Percentiles rank a stretch among this genome's conserved stretches.
These are phyloP conservation scores for Neoscytalidium dimidiatum DNA, from an alignment of 2,329 filamentous ascomycete genomes.

Conservation along the genomic window DNA sequence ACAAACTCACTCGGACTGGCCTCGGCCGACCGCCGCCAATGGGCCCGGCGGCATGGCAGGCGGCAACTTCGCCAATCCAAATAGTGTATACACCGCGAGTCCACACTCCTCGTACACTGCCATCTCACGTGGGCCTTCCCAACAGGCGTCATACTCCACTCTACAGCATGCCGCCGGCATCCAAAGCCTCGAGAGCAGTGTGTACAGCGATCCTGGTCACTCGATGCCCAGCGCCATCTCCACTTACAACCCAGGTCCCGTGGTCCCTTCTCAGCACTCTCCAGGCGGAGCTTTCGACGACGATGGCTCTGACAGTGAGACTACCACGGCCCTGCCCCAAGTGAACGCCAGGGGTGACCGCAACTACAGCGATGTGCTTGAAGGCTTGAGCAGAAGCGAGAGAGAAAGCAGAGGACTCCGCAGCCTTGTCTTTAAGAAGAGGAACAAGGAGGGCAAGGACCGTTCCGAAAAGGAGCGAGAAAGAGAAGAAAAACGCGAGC, in stretches of 20 bases:
- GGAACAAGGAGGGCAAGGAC: conserved; percentile 27
- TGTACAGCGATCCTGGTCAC: conserved; percentile 2
- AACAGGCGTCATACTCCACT: background rate
- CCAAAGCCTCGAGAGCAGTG: conserved; percentile 10
- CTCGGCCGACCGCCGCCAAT: background rate
- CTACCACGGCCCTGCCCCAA: conserved; percentile 38
- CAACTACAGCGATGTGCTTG: conserved; percentile 14
- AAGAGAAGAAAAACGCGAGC: conserved; percentile 21
- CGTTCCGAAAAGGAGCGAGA: conserved; percentile 20
- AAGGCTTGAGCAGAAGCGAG: conserved; percentile 7
- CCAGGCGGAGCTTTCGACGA: conserved; percentile 30
- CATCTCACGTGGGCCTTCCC: conserved; percentile 2
- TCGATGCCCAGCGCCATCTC: conserved; percentile 21
- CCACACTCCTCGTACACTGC: background rate
- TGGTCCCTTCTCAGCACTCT: conserved; percentile 30
- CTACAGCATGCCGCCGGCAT: conserved; percentile 2
- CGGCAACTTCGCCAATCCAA: background rate
- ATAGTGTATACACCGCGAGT: conserved; percentile 2
- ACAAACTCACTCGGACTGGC: background rate
- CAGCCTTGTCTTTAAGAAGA: conserved; percentile 8
- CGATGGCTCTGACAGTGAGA: conserved; percentile 32
- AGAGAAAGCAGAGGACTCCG: conserved; percentile 15
- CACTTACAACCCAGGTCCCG: conserved; percentile 26
- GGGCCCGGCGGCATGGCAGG: conserved; percentile 9
- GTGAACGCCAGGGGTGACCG: conserved; percentile 24